Evolutionary conservation across 768 basidiomycete species (phyloP).

Genomic region (Hirschioporus abietinus): DNA sequence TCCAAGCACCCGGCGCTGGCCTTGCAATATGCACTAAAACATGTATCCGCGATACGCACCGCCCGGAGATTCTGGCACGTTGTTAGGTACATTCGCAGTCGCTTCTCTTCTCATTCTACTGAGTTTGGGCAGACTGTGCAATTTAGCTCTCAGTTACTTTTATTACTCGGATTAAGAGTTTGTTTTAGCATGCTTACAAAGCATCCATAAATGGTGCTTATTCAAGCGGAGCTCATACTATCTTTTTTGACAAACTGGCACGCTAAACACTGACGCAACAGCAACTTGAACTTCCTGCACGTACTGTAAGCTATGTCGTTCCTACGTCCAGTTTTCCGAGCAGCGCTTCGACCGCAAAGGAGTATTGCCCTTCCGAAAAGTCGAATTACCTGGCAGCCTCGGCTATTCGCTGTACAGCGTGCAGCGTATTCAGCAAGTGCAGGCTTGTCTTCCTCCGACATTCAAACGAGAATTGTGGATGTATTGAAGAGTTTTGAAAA

Average conservation of each 20-base stretch:
- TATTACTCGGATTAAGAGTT: neutral
- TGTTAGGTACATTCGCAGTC: too few species aligned
- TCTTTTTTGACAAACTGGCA: neutral
- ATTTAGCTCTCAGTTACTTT: neutral
- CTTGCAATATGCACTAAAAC: neutral
- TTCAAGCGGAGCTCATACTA: neutral
- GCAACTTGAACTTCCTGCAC: neutral
- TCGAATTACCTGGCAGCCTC: neutral
- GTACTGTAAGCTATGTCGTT: constrained; percentile 40
- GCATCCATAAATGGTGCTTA: neutral
- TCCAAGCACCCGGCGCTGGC: neutral
- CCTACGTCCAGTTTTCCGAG: constrained; percentile 44
- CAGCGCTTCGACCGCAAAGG: constrained; percentile 35
- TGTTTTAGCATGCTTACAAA: neutral
- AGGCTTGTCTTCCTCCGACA: constrained; percentile 59
- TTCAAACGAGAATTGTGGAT: constrained; percentile 72
- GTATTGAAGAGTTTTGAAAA: constrained; percentile 88
- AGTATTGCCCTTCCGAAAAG: neutral
- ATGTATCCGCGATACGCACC: neutral
- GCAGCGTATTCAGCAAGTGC: constrained; percentile 63
- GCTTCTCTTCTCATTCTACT: too few species aligned
- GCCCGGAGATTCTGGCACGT: too few species aligned
- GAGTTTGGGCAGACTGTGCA: too few species aligned
- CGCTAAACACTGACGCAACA: neutral
- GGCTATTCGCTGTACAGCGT: constrained; percentile 19